Evolutionary conservation across 2,329 filamentous ascomycete species (phyloP).

Genomic region (Corinectria fuckeliana): DNA sequence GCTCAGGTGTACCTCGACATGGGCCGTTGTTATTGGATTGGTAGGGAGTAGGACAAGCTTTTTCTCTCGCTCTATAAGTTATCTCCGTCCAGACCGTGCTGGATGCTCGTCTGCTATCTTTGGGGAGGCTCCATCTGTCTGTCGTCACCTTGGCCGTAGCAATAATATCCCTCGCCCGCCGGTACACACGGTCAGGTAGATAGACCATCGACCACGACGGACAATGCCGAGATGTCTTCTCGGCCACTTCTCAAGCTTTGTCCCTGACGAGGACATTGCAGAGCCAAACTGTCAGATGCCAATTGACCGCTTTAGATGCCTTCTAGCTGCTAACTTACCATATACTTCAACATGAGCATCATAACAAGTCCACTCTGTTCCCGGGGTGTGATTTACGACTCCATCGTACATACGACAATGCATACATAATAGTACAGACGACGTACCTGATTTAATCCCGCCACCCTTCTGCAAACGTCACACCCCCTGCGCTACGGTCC

Average conservation of each 20-base stretch:
- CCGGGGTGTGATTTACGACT: constrained; percentile 2
- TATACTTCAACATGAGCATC: constrained; percentile 1
- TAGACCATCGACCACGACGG: too few species aligned
- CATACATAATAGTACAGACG: not conserved
- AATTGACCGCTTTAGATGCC: too few species aligned
- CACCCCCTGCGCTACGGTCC: constrained; percentile 4
- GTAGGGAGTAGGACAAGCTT: too few species aligned
- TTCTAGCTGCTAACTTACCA: not conserved
- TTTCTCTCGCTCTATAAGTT: not conserved
- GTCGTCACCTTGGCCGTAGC: constrained; percentile 11
- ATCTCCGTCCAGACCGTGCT: not conserved
- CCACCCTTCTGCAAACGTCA: constrained; percentile 5
- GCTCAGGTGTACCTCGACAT: not conserved
- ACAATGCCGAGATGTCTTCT: too few species aligned
- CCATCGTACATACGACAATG: constrained; percentile 3
- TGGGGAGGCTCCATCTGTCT: constrained; percentile 2
- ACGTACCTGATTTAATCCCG: constrained; percentile 18
- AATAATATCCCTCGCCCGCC: constrained; percentile 18
- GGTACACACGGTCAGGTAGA: not conserved
- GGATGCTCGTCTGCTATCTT: not conserved
- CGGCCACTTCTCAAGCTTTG: too few species aligned
- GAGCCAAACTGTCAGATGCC: too few species aligned
- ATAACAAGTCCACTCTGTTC: constrained; percentile 15
- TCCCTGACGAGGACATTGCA: too few species aligned
- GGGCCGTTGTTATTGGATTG: not conserved